Evolutionary conservation across 768 basidiomycete species (phyloP).

Genomic region (Termitomyces sp.): DNA sequence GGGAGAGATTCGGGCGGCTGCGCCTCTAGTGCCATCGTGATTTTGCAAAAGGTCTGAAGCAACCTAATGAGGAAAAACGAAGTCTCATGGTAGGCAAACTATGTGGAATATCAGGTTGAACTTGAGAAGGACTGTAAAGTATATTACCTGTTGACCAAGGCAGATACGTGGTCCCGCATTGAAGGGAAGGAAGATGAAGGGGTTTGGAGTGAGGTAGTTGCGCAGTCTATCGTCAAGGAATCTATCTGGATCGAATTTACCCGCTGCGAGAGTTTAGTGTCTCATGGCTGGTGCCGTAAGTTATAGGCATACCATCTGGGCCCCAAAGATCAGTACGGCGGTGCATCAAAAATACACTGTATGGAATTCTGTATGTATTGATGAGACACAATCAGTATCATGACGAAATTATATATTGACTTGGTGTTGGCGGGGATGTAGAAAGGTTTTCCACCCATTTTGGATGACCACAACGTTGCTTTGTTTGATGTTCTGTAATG

Average conservation of each 20-base stretch:
- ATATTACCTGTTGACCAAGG: constrained; percentile 38
- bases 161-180: constrained; percentile 66
- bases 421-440: constrained; percentile 31
- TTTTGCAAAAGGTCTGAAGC: constrained; percentile 34
- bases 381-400: constrained; percentile 11
- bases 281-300: neutral
- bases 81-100: constrained; percentile 51
- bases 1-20: constrained; percentile 33
- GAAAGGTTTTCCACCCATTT: constrained; percentile 20
- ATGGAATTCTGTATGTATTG: constrained; percentile 11
- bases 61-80: constrained; percentile 46
- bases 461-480: constrained; percentile 23
- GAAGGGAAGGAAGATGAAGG: constrained; percentile 67
- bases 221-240: constrained; percentile 54
- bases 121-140: neutral
- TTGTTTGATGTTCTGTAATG: constrained; percentile 17
- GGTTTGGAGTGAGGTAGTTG: constrained; percentile 49
- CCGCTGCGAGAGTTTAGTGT: constrained; percentile 23
- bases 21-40: constrained; percentile 34
- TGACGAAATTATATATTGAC: constrained; percentile 8
- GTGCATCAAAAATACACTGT: constrained; percentile 32
- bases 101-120: neutral
- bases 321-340: constrained; percentile 51
- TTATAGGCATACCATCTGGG: constrained; percentile 38
- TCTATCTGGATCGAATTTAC: constrained; percentile 58